Evolutionary conservation across 306 rosid genomes (phyloP).

Genomic region (Quercus parvula): DNA sequence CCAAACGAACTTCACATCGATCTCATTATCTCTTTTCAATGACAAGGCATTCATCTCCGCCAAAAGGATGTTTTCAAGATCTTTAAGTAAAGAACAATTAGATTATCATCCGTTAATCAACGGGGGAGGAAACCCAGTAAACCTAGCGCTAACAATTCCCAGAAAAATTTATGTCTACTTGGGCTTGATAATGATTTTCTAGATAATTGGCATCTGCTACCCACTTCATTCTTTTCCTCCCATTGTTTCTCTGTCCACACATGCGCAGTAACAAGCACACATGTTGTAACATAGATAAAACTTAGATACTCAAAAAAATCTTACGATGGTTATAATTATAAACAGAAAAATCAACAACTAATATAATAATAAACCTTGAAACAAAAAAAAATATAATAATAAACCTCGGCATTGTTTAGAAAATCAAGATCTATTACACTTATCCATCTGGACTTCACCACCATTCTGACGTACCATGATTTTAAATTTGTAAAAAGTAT

Average conservation of each 20-base stretch:
- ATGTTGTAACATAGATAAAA: background rate
- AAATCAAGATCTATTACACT: background rate
- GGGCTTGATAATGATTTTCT: background rate
- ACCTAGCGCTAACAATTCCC: background rate
- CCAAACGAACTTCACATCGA: background rate
- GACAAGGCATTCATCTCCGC: background rate
- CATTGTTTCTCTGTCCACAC: background rate
- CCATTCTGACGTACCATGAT: background rate
- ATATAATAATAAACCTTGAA: background rate
- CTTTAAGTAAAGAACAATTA: background rate
- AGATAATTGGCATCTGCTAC: background rate
- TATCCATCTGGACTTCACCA: background rate
- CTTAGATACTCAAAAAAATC: background rate
- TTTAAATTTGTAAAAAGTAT: background rate
- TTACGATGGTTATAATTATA: background rate
- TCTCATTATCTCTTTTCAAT: background rate
- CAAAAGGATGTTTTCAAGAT: background rate
- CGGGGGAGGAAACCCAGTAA: background rate
- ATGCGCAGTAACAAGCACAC: background rate
- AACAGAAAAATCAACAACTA: background rate
- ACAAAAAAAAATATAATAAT: background rate
- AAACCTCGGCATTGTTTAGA: background rate
- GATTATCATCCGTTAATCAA: background rate
- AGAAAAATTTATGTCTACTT: background rate
- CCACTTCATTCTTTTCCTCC: background rate